Evolutionary conservation across 345 rosid species (phyloP), one percentile per base, ranked within the genome.

Genomic region (Chamaenerion angustifolium): DNA sequence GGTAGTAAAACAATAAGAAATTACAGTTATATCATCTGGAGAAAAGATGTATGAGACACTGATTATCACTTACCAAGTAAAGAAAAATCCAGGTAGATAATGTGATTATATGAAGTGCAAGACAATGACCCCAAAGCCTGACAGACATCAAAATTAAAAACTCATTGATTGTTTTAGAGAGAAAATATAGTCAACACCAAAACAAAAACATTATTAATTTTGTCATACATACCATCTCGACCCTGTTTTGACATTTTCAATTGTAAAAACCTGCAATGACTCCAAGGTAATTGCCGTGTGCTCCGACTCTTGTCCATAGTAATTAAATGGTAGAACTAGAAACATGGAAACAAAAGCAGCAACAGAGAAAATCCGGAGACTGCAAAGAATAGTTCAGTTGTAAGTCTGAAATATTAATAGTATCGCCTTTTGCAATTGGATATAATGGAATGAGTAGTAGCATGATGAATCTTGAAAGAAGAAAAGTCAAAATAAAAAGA

Each of bases 91-190:
- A 87, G 45, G 95, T 75, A 3, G 88, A 61, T 53, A 63, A 55
- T 58, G 96, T 45, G 64, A 87, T 84, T 59, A 84, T 46, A 58
- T 92, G 87, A 56, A 92, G 69, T 37, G 88, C 74, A 61, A 87
- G 53, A 76, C 95, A 82, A 67, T 87, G 98, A 19, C 69, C 74
- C 98, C 96, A 84, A 42, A 92, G 78, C 98, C 98, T 87, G 83
- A 35, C 43, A 67, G 48, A 16, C 43, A 50, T 14, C 11, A n/a
- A 42, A 35, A 50, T 41, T 60, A 57, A 43, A 41, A n/a, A 48
- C 12, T 9, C 8, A 49, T 27, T 42, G 48, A 23, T 40, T 11
- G 42, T 7, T 19, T 43, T 40, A 23, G 27, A 23, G 27, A 23
- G 51, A 48, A 48, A 5, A 12, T 16, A 4, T 17, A 18, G 21